Conservation (phyloP, 805 yeast genomes). For the Barnettozyma californica region DNA sequence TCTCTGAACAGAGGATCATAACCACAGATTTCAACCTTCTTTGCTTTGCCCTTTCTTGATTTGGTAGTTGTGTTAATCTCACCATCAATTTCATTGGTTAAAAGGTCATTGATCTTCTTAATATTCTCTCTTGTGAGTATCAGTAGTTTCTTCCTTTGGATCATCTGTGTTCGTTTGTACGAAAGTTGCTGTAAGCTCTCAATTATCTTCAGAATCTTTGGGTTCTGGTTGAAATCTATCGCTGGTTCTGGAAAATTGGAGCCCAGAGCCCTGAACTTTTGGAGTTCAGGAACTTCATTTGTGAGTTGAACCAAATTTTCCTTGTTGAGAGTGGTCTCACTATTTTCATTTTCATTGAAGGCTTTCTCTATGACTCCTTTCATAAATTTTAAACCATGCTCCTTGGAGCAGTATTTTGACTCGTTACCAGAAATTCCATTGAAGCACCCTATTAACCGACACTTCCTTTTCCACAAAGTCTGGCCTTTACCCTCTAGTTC, state of each 20-base stretch:
- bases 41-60: constrained; percentile 19
- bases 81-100: constrained; percentile 8
- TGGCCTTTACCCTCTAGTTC: constrained; percentile 37
- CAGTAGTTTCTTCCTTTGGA: constrained; percentile 17
- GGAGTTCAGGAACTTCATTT: constrained; percentile 6
- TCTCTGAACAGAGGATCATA: constrained; percentile 33
- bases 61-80: neutral
- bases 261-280: constrained; percentile 30
- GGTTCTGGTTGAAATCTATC: constrained; percentile 18
- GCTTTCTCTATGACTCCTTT: constrained; percentile 3
- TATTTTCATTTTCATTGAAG: neutral
- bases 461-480: constrained; percentile 72
- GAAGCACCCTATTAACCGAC: constrained; percentile 55
- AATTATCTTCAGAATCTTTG: constrained; percentile 7
- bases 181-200: neutral
- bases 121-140: constrained; percentile 21
- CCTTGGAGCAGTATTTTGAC: constrained; percentile 71
- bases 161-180: constrained; percentile 2
- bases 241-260: constrained; percentile 38
- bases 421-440: constrained; percentile 40
- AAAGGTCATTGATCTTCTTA: constrained; percentile 23
- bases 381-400: constrained; percentile 49
- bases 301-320: constrained; percentile 13
- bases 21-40: constrained; percentile 49
- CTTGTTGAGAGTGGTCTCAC: constrained; percentile 6